These are phyloP conservation scores for Penicillium sp. DNA, from an alignment of 2,329 filamentous ascomycete species.

Conservation along the genomic window DNA sequence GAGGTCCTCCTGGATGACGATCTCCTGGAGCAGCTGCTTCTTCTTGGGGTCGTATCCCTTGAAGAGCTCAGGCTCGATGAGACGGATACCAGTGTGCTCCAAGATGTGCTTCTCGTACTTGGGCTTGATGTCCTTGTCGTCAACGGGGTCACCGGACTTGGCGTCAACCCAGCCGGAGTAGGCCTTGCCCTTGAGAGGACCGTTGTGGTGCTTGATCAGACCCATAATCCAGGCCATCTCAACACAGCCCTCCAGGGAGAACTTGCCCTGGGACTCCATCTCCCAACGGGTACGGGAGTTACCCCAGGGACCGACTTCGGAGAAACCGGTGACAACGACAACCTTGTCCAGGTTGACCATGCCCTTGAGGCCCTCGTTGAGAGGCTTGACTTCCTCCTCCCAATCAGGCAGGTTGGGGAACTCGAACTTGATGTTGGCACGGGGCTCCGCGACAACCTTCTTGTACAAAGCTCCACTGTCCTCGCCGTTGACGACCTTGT, in stretches of 20 bases:
- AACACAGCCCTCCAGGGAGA: conserved; percentile 95
- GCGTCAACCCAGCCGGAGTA: conserved; percentile 96
- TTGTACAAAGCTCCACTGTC: conserved; percentile 90
- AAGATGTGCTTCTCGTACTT: conserved; percentile 98
- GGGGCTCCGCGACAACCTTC: conserved; percentile 88
- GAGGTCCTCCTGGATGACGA: conserved; percentile 94
- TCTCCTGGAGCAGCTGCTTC: conserved; percentile 97
- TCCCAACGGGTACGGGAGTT: conserved; percentile 98
- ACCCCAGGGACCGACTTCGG: conserved; percentile 84
- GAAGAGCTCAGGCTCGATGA: conserved; percentile 97
- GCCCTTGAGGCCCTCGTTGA: conserved; percentile 85
- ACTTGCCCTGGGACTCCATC: conserved; percentile 96
- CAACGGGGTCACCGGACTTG: conserved; percentile 92
- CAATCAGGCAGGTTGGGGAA: conserved; percentile 90
- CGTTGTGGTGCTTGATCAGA: conserved; percentile 98
- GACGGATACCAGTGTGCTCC: conserved; percentile 93
- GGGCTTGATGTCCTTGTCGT: conserved; percentile 95
- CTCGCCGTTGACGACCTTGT: conserved; percentile 95
- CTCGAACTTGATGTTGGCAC: conserved; percentile 97
- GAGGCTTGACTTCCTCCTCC: conserved; percentile 84
- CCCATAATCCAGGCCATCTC: conserved; percentile 99
- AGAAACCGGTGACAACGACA: conserved; percentile 94
- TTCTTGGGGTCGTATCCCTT: conserved; percentile 96
- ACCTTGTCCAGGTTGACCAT: conserved; percentile 99
- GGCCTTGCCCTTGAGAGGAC: conserved; percentile 89